Base-by-base conservation (phyloP, 202 grass and related monocot species). In the Tripidium arundinaceum region DNA sequence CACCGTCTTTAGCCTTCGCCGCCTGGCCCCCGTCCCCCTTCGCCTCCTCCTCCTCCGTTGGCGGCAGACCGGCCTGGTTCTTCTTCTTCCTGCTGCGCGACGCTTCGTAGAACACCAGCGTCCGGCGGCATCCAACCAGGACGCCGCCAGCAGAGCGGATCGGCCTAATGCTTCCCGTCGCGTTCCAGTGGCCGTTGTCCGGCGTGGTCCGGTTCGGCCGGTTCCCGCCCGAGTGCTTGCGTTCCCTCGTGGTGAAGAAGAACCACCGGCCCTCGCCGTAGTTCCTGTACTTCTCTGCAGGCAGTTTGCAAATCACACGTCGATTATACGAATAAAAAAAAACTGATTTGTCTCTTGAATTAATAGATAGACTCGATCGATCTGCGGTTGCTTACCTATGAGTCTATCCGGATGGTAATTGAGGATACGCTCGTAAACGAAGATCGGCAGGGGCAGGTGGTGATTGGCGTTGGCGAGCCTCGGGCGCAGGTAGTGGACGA, bases 61-160 rank as follows among this genome's bases (percentile, higher is more conserved):
- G 9, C 38, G 8, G 37, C 57, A 25, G 36, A 16, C 0, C 75
- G 2, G 2, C 18, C 18, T 62, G 40, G 74, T 16, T 39, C 10
- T 40, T 79, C 37, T 40, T 79, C 62, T 38, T 52, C 29, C 18
- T 38, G 7, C 62, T 24, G 52, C n/a, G 76, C 7, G 76, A 16
- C 1, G 73, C 57, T 13, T 55, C 38, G 37, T 87, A 87, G 79
- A 83, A 87, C 19, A 87, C 79, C 6, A 78, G 66, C 27, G 74
- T 66, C 74, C 73, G 6, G 14, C 36, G 2, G n/a, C 55, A 68
- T 2, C 79, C 85, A 1, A 83, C 85, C 65, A 45, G 0, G 38
- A 2, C 19, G 31, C 14, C n/a, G 41, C 4, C 26, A 7, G 8
- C 19, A 11, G n/a, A 0, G 65, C 2, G 1, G 34, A 87, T 65